These are phyloP conservation scores for Linum usitatissimum DNA, from an alignment of 345 rosid genomes.

Conservation along the genomic window DNA sequence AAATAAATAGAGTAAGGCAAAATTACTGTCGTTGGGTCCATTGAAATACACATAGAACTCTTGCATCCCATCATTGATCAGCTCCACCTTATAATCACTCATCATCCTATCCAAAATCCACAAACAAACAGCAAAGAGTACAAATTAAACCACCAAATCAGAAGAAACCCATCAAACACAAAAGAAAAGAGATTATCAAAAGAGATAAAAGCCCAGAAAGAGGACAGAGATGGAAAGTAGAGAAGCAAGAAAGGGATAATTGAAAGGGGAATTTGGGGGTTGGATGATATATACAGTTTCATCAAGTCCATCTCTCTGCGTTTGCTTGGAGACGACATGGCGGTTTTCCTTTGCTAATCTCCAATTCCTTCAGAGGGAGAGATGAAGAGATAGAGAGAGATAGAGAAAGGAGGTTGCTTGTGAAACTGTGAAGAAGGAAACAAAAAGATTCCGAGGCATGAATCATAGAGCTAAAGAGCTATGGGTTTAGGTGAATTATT, in stretches of 20 bases:
- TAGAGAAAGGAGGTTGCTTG: neutral
- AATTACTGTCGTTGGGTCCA: constrained; percentile 63
- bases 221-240: neutral
- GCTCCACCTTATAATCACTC: constrained; percentile 67
- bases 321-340: constrained; percentile 69
- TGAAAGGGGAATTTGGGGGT: constrained; percentile 1
- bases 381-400: neutral
- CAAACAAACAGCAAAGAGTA: neutral
- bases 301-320: constrained; percentile 72
- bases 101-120: constrained; percentile 46
- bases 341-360: neutral
- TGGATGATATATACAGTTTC: constrained; percentile 43
- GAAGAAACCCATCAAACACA: neutral
- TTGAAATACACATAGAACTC: constrained; percentile 49
- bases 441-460: neutral
- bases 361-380: neutral
- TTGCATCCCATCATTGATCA: constrained; percentile 52
- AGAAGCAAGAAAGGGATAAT: neutral
- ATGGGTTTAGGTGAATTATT: too few relatives aligned
- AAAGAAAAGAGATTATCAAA: constrained; percentile 13
- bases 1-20: constrained; percentile 7
- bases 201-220: neutral
- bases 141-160: too few relatives aligned
- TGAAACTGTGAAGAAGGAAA: neutral
- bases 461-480: neutral